These are phyloP conservation scores for Dendrobium nobile DNA, from an alignment of 106 monocot species.

Conservation along the genomic window DNA sequence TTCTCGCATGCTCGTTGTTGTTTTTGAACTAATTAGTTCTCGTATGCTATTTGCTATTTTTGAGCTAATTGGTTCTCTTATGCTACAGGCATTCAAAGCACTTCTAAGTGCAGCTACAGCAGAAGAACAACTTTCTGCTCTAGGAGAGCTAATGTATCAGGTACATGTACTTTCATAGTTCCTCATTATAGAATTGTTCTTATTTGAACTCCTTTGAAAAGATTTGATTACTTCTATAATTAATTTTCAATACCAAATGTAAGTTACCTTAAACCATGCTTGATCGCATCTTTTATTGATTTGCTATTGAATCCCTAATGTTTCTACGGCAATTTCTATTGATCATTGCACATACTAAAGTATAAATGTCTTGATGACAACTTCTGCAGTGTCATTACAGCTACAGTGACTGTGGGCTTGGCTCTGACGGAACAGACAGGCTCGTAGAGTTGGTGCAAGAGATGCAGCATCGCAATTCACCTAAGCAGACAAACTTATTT, in stretches of 20 bases:
- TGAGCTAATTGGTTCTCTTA: neutral
- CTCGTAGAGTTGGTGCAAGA: slow-evolving; percentile 88
- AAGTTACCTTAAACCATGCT: neutral
- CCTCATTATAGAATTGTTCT: too few relatives aligned
- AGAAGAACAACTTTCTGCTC: slow-evolving; percentile 82
- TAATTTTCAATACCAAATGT: neutral
- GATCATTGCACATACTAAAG: neutral
- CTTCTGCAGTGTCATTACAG: slow-evolving; percentile 83
- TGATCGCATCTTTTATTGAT: neutral
- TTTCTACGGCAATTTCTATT: neutral
- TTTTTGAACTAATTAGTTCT: too few relatives aligned
- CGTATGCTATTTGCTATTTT: too few relatives aligned
- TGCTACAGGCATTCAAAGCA: slow-evolving; percentile 72
- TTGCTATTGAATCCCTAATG: neutral
- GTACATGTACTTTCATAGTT: slow-evolving; percentile 20
- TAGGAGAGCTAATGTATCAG: slow-evolving; percentile 98
- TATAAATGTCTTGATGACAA: neutral
- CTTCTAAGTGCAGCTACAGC: slow-evolving; percentile 66
- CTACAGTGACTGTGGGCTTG: slow-evolving; percentile 82
- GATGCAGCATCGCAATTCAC: slow-evolving; percentile 59
- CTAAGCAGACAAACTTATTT: slow-evolving; percentile 49
- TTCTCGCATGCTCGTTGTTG: too few relatives aligned
- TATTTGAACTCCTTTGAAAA: neutral
- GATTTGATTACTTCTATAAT: neutral
- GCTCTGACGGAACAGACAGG: slow-evolving; percentile 83